Evolutionary conservation across 2,329 filamentous ascomycete genomes (phyloP).

Genomic region (Apiospora sp.): DNA sequence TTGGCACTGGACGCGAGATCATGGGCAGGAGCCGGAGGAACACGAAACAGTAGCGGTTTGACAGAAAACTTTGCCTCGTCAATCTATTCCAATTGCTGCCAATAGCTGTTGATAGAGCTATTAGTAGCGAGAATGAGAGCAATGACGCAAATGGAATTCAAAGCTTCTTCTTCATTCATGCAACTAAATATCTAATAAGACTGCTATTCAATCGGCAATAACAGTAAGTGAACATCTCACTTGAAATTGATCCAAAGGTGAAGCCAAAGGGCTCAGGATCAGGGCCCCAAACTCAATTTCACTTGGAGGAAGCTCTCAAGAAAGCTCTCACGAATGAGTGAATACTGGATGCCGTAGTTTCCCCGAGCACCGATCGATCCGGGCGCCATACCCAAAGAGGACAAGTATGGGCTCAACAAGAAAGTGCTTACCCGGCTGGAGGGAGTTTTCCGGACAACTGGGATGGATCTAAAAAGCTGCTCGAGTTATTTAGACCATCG

Average conservation of each 20-base stretch:
- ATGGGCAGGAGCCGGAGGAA: constrained; percentile 53
- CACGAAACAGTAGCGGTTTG: constrained; percentile 40
- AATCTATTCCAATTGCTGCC: neutral
- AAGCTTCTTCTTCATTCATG: neutral
- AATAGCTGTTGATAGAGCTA: neutral
- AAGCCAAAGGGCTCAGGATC: neutral
- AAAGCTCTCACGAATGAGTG: neutral
- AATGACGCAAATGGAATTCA: neutral
- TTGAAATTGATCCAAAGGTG: neutral
- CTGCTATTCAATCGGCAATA: too few relatives aligned
- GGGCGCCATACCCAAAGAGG: constrained; percentile 10
- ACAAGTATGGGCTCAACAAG: neutral
- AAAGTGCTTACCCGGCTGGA: constrained; percentile 5
- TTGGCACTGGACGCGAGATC: constrained; percentile 62
- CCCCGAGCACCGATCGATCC: constrained; percentile 20
- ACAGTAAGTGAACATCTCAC: neutral
- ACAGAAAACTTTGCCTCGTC: neutral
- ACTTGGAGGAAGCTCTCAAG: neutral
- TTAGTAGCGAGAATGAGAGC: neutral
- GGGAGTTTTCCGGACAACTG: constrained; percentile 2
- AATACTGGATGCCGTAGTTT: constrained; percentile 11
- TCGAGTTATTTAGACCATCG: constrained; percentile 1
- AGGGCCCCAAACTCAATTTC: neutral
- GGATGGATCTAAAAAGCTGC: constrained; percentile 8
- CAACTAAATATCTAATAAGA: neutral